Conservation (phyloP, 768 basidiomycete species). For the Termitomyces sp. region DNA sequence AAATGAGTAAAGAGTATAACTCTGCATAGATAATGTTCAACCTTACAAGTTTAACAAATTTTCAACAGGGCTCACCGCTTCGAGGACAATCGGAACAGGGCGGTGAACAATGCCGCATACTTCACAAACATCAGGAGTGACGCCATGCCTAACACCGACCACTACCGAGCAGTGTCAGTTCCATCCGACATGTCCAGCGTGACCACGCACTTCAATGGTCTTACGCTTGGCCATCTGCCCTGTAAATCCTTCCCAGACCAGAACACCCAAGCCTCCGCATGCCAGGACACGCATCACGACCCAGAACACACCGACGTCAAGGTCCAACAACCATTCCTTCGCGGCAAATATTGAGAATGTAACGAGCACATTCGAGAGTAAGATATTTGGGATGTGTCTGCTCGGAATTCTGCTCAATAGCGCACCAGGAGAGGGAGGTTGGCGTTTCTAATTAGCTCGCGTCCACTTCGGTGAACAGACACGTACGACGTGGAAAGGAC, state of each 20-base stretch:
- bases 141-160: constrained; percentile 64
- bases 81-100: constrained; percentile 62
- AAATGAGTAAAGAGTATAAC: constrained; percentile 68
- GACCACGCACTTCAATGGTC: constrained; percentile 50
- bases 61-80: constrained; percentile 45
- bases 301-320: constrained; percentile 73
- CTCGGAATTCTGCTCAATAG: constrained; percentile 40
- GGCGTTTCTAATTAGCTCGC: constrained; percentile 5
- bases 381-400: constrained; percentile 46
- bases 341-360: constrained; percentile 57
- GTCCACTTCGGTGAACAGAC: neutral
- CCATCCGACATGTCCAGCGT: constrained; percentile 2
- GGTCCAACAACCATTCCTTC: constrained; percentile 62
- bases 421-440: constrained; percentile 14
- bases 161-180: constrained; percentile 33
- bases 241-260: constrained; percentile 55
- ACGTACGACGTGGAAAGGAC: constrained; percentile 53
- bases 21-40: constrained; percentile 29
- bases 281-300: constrained; percentile 68
- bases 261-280: constrained; percentile 59
- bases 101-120: constrained; percentile 61
- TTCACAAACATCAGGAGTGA: constrained; percentile 66
- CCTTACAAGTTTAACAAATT: neutral
- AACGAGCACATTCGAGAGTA: constrained; percentile 59
- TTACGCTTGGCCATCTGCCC: constrained; percentile 49